Percentiles rank a stretch among this genome's conserved stretches.
These are phyloP conservation scores for Teunomyces cretensis DNA, from an alignment of 805 yeast species.

Conservation along the genomic window DNA sequence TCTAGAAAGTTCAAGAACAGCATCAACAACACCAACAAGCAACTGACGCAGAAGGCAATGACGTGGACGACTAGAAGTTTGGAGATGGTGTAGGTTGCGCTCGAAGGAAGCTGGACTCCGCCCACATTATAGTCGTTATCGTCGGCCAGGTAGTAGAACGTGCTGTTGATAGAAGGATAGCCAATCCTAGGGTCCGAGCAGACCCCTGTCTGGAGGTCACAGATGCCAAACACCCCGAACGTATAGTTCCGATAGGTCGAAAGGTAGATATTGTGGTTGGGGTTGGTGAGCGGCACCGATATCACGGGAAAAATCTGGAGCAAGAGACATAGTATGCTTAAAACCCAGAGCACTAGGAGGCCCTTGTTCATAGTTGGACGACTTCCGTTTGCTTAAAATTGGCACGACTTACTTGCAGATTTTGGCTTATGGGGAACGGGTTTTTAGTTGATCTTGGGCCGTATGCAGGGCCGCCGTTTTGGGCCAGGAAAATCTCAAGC, in stretches of 20 bases:
- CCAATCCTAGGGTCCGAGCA: slow-evolving; percentile 41
- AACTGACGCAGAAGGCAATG: slow-evolving; percentile 34
- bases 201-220: slow-evolving; percentile 23
- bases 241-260: slow-evolving; percentile 31
- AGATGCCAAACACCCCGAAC: slow-evolving; percentile 48
- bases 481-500: too few species aligned
- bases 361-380: slow-evolving; percentile 28
- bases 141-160: slow-evolving; percentile 11
- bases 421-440: too few species aligned
- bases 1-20: slow-evolving; percentile 9
- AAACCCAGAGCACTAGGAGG: slow-evolving; percentile 25
- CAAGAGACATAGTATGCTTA: slow-evolving; percentile 29
- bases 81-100: slow-evolving; percentile 38
- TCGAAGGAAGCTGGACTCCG: slow-evolving; percentile 39
- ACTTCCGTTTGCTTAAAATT: too few species aligned
- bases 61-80: slow-evolving; percentile 43
- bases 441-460: too few species aligned
- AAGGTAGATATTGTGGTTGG: slow-evolving; percentile 24
- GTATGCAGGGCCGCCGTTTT: not conserved
- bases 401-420: too few species aligned
- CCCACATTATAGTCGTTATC: slow-evolving; percentile 11
- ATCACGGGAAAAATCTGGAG: slow-evolving; percentile 41
- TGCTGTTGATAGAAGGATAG: slow-evolving; percentile 26
- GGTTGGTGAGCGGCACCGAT: slow-evolving; percentile 36
- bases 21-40: slow-evolving; percentile 15